Base-by-base conservation (phyloP, 495 filamentous ascomycete genomes). In the Tuber borchii region DNA sequence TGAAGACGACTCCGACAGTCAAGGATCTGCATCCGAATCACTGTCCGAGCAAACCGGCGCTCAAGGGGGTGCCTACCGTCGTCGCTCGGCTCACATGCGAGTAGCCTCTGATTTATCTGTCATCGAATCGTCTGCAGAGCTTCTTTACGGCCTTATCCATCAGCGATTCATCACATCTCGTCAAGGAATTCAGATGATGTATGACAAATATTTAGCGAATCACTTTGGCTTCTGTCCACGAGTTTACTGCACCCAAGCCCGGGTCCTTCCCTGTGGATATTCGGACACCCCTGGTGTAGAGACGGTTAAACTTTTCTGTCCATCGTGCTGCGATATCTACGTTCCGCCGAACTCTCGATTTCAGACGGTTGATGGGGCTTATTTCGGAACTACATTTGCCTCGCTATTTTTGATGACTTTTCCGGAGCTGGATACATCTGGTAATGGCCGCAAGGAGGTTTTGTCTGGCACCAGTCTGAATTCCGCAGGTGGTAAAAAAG, bases 91-190 rank as follows among this genome's bases (percentile, higher is more conserved):
- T 84, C 93, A 97, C 79, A 89, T 93, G 84, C 90, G 95, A 70
- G 91, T 97, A 81, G 91, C 93, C 2, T 94, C 92, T 81, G 94
- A 99, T 85, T 85, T 97, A 71, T 96, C 93, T 69, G 91, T 97
- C 70, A 97, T 99, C 75, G 96, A 99, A 86, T 94, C 92, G 81
- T 97, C 94, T 0, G 95, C 95, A 16, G 96, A 99, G 86, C 90
- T 99, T 82, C 91, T 99, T 19, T 99, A 98, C 85, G 95, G 95
- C 9, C 88, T 99, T 37, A 99, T 99, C 82, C 95, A 99, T 85
- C 95, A 98, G 85, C 93, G 95, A 40, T 99, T 96, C 84, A 98
- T 99, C 86, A 97, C 93, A 75, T 97, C 94, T n/a, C 88, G 95
- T 46, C 93, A 93, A 9, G 95, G 95, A 31, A 98, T 99, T 73